phyloP scores from a whole-genome alignment of 1,284 basidiomycete genomes.

The Boletellus deceptivus region DNA sequence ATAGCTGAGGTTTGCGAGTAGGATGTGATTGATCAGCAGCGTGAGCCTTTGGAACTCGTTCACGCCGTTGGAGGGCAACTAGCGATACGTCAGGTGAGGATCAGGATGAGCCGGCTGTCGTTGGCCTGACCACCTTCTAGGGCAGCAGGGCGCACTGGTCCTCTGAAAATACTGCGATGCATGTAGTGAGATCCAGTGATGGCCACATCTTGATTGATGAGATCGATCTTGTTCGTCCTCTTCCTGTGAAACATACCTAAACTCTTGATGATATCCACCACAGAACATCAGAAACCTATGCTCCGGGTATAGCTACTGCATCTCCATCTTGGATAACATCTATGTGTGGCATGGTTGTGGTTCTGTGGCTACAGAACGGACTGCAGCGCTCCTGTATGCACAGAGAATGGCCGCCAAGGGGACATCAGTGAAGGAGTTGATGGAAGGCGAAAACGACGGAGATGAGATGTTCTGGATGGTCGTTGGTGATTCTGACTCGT shows the following conservation, averaged over 20 bases:
- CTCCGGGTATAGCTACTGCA: slow-evolving; percentile 75
- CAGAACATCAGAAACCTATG: slow-evolving; percentile 69
- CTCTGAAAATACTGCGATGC: slow-evolving; percentile 77
- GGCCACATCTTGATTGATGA: slow-evolving; percentile 66
- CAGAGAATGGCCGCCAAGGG: slow-evolving; percentile 41
- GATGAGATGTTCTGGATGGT: slow-evolving; percentile 81
- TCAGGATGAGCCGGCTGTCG: slow-evolving; percentile 2
- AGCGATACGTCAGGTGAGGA: slow-evolving; percentile 60
- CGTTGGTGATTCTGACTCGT: slow-evolving; percentile 61
- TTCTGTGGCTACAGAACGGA: slow-evolving; percentile 53
- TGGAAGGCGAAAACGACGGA: slow-evolving; percentile 56
- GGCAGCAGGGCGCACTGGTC: slow-evolving; percentile 72
- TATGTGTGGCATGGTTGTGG: slow-evolving; percentile 81
- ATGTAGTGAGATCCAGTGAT: slow-evolving; percentile 54
- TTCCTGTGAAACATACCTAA: not conserved
- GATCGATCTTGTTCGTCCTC: slow-evolving; percentile 58
- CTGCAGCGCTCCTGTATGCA: slow-evolving; percentile 61
- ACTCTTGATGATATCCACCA: slow-evolving; percentile 4
- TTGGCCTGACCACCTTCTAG: slow-evolving; percentile 34
- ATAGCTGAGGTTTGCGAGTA: slow-evolving; percentile 22
- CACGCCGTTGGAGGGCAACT: slow-evolving; percentile 63
- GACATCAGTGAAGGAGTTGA: slow-evolving; percentile 49
- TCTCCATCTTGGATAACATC: slow-evolving; percentile 63
- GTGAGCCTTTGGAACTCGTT: slow-evolving; percentile 62
- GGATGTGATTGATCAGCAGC: slow-evolving; percentile 54